Evolutionary conservation across 2,329 filamentous ascomycete species (phyloP), one percentile per base, ranked within the genome.

Genomic region (Cyclaneusma minus): DNA sequence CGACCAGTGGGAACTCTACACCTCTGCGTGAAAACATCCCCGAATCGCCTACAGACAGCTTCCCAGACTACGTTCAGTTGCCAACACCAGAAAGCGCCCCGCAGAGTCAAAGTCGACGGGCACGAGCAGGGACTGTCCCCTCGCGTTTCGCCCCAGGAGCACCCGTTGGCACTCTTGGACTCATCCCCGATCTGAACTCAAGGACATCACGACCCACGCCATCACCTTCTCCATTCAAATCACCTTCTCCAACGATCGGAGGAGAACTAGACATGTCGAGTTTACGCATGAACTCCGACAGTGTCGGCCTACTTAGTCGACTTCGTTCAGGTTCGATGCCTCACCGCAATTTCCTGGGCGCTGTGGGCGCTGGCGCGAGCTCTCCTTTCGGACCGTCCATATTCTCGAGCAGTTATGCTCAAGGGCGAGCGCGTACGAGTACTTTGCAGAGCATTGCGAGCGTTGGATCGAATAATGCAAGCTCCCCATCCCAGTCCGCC

Each of bases 21-120:
- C 89, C 89, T 40, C 68, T 98, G 27, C 82, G 89, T 45, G 89
- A 95, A 58, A 94, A 87, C 38, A 95, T 98, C 34, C 85, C 87
- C 36, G 89, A 98, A 56, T 94, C 87, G 18, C 89, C 89, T 16
- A 89, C 80, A 38, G 87, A 94, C 57, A 87, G 81, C 40, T 95
- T 95, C 43, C 85, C 89, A 31, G 85, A 93, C 51, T 83, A 93
- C 48, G 68, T 78, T 36, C 70, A 74, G 41, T 64, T 80, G 21
- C 66, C 78, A 21, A 64, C 75, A 6, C 67, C 77, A 37, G 67
- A 74, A 36, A 64, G 60, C 31, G 48, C 77, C 33, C 71, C 77
- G 39, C n/a, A n/a, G n/a, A 55, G 59, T 29, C 64, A 78, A 42
- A 68, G 72, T 24, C 72, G 89, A 37, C 74, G 89, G 48, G 78